A percentile compares a stretch with the other conserved stretches of the same genome.
Conservation (phyloP, 106 monocot species). For the Chionographis japonica region DNA sequence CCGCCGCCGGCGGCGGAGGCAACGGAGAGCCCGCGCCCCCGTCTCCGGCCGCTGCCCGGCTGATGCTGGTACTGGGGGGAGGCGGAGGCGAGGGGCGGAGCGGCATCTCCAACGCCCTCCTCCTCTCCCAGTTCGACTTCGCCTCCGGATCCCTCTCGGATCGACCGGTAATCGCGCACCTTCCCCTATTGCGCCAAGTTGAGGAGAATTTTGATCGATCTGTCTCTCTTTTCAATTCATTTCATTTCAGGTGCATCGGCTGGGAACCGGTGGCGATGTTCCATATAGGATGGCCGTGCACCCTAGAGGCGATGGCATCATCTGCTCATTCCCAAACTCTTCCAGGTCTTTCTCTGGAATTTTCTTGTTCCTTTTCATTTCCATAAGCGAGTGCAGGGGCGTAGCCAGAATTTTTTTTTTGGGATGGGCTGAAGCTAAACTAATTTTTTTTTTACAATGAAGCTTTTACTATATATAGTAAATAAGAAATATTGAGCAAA, state of each 20-base stretch:
- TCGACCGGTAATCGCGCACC: slow-evolving; percentile 36
- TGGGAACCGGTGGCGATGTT: slow-evolving; percentile 47
- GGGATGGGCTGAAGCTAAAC: too few species aligned
- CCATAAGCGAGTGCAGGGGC: background rate
- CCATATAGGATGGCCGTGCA: slow-evolving; percentile 93
- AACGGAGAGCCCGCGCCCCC: background rate
- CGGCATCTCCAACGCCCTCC: slow-evolving; percentile 76
- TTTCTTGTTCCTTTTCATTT: background rate
- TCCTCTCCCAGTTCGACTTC: slow-evolving; percentile 53
- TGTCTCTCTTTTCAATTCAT: background rate
- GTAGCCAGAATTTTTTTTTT: too few species aligned
- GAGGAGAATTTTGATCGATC: background rate
- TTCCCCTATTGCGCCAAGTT: background rate
- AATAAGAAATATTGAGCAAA: too few species aligned
- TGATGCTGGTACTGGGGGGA: slow-evolving; percentile 65
- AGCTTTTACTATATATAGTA: too few species aligned
- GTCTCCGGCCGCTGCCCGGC: background rate
- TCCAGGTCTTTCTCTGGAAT: slow-evolving; percentile 57
- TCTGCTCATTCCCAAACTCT: slow-evolving; percentile 71
- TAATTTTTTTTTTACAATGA: too few species aligned
- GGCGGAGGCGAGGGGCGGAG: slow-evolving; percentile 86
- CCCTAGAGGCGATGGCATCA: slow-evolving; percentile 66
- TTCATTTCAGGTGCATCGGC: slow-evolving; percentile 40
- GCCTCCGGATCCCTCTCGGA: slow-evolving; percentile 42
- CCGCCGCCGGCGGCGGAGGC: background rate